Evolutionary conservation across 2,329 filamentous ascomycete species (phyloP).

Genomic region (Leptodontidium sp.): DNA sequence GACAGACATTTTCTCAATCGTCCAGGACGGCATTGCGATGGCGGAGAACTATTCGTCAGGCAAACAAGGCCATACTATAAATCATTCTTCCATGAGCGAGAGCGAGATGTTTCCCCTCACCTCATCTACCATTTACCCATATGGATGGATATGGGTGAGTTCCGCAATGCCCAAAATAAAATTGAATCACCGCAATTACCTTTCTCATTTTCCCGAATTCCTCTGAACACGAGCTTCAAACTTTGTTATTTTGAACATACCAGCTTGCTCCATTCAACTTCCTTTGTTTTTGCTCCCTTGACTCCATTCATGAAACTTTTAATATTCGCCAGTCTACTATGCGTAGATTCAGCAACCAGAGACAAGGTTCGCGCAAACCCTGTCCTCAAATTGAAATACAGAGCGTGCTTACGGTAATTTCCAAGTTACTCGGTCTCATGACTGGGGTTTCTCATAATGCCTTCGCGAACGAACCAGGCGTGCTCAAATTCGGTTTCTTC

Average conservation of each 20-base stretch:
- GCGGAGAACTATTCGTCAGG: neutral
- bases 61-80: neutral
- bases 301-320: neutral
- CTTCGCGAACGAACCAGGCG: conserved; percentile 17
- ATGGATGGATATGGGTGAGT: neutral
- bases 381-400: neutral
- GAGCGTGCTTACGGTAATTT: neutral
- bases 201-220: no score
- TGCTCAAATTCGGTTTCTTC: conserved; percentile 21
- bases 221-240: no score
- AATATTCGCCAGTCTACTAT: neutral
- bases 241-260: no score
- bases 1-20: no score
- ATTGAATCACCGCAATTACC: no score
- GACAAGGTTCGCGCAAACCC: neutral
- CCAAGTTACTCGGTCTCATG: conserved; percentile 13
- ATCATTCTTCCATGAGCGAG: neutral
- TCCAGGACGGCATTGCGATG: neutral
- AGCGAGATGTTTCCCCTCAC: neutral
- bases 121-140: neutral
- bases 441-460: conserved; percentile 17
- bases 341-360: conserved; percentile 9
- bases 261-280: neutral
- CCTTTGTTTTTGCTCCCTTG: neutral
- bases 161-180: neutral